Base-by-base conservation (phyloP, 1,139 yeast genomes). In the Suhomyces yuchorum region DNA sequence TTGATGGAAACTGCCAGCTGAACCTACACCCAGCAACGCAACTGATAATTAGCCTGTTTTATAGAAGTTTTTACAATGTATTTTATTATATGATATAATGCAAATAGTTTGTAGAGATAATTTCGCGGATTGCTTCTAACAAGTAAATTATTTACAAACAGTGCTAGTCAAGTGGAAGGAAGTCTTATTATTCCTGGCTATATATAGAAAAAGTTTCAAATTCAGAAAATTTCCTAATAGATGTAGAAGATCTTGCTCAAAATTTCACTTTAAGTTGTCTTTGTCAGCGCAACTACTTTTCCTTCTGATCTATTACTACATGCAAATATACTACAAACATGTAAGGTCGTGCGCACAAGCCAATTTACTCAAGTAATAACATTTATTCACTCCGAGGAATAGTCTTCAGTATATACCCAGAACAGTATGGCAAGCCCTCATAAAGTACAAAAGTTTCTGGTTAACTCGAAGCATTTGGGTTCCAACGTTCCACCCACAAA, bases 1-100 rank as follows among this genome's bases (percentile, higher is more conserved):
- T 65, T 75, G 51, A 65, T 68, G 66, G 77, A 71, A 47, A 56
- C 66, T 18, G 53, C 42, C 14, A 41, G 40, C 24, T 52, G 45
- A 36, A 19, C 14, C 19, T 26, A n/a, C 7, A 11, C 8, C 15
- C 15, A 30, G n/a, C n/a, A n/a, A 8, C 23, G 23, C 37, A 40
- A 15, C 33, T 23, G 23, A 22, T 12, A 28, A 20, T 19, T 28
- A 19, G 32, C 39, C 37, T 40, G 36, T 40, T 34, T 42, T 32
- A 42, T 40, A 38, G 44, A 38, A 14, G 32, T 24, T 28, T 34
- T 22, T 26, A 23, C 30, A 33, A 24, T 44, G 48, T 43, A 44
- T 30, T 40, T 33, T 40, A 41, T 28, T 40, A 47, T 44, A 33
- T 42, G 44, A 34, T 8, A 18, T 44, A 44, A 39, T 40, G 40